Evolutionary conservation across 2,329 filamentous ascomycete species (phyloP).

Genomic region (Alternaria gansuensis): DNA sequence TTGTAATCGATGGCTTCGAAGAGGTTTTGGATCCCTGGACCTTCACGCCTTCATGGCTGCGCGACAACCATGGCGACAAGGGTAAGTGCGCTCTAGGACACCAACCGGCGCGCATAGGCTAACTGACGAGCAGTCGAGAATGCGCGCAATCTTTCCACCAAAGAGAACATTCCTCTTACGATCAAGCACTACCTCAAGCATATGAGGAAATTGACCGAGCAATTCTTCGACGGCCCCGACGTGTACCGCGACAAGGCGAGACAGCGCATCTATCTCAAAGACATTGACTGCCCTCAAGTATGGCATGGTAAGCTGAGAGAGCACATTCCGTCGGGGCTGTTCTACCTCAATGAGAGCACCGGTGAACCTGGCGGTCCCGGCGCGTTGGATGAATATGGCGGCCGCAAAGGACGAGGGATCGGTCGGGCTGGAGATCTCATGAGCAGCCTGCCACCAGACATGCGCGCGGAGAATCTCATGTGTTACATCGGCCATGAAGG

Average conservation of each 20-base stretch:
- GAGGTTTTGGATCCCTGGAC: conserved; percentile 75
- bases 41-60: conserved; percentile 83
- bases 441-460: conserved; percentile 84
- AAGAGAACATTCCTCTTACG: conserved; percentile 81
- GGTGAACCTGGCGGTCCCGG: conserved; percentile 65
- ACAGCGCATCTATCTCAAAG: conserved; percentile 93
- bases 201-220: conserved; percentile 82
- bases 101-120: conserved; percentile 35
- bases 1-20: conserved; percentile 92
- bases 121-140: conserved; percentile 70
- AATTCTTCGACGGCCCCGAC: conserved; percentile 72
- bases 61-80: conserved; percentile 79
- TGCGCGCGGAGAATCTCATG: conserved; percentile 97
- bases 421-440: conserved; percentile 89
- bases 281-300: conserved; percentile 90
- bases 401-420: conserved; percentile 63
- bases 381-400: conserved; percentile 60
- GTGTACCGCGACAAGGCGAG: conserved; percentile 81
- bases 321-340: conserved; percentile 80
- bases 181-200: conserved; percentile 90
- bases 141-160: conserved; percentile 79
- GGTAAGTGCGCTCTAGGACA: conserved; percentile 60
- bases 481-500: conserved; percentile 98
- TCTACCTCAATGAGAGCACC: conserved; percentile 87
- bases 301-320: conserved; percentile 84